Percentiles rank a stretch among this genome's conserved stretches.
Evolutionary conservation across 805 yeast genomes (phyloP).

Genomic region (Teunomyces aglyptinius): DNA sequence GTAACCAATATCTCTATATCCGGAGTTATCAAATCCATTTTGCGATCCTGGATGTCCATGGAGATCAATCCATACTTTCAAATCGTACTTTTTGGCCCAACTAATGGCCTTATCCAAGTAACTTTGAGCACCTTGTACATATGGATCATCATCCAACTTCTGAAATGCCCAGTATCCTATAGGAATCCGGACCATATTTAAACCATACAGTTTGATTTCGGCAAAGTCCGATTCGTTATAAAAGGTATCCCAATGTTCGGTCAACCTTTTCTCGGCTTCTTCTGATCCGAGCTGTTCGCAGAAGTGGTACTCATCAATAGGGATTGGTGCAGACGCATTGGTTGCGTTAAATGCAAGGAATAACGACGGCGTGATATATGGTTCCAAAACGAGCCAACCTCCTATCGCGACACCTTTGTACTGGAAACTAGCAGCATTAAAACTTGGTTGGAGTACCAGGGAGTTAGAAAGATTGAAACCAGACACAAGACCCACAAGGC

Average conservation of each 20-base stretch:
- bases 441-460: slow-evolving; percentile 4
- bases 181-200: slow-evolving; percentile 73
- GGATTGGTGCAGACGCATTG: slow-evolving; percentile 31
- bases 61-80: slow-evolving; percentile 71
- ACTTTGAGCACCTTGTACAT: slow-evolving; percentile 61
- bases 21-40: slow-evolving; percentile 84
- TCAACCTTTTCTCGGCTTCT: slow-evolving; percentile 41
- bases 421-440: slow-evolving; percentile 11
- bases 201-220: slow-evolving; percentile 50
- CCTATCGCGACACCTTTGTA: slow-evolving; percentile 55
- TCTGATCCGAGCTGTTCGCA: slow-evolving; percentile 49
- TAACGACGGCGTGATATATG: slow-evolving; percentile 66
- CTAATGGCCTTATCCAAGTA: slow-evolving; percentile 63
- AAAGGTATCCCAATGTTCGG: slow-evolving; percentile 57
- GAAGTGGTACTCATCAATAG: slow-evolving; percentile 61
- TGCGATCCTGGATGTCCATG: slow-evolving; percentile 86
- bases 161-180: slow-evolving; percentile 81
- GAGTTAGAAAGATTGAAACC: neutral
- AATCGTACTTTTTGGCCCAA: slow-evolving; percentile 61
- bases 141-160: slow-evolving; percentile 51
- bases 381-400: slow-evolving; percentile 73
- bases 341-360: slow-evolving; percentile 41
- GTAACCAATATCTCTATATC: slow-evolving; percentile 48
- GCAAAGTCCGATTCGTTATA: slow-evolving; percentile 58
- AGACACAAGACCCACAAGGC: neutral